Evolutionary conservation across 345 rosid genomes (phyloP).

Genomic region (Noccaea bulbosa): DNA sequence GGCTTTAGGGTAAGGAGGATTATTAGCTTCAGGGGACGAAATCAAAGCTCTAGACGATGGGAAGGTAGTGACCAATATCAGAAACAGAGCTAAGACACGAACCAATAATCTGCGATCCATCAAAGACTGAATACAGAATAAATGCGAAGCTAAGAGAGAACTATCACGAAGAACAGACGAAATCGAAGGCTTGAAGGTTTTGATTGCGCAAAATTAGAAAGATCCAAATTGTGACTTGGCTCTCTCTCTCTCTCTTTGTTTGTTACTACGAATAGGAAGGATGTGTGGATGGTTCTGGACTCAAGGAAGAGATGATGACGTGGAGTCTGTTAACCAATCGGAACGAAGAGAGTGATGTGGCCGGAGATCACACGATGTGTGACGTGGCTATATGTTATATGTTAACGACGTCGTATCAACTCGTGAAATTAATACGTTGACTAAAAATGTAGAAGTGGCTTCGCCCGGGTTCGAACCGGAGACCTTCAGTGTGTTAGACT

Average conservation of each 20-base stretch:
- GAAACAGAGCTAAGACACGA: slow-evolving; percentile 37
- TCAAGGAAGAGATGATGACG: slow-evolving; percentile 49
- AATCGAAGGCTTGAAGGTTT: not conserved
- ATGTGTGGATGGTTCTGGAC: slow-evolving; percentile 29
- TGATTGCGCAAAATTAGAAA: slow-evolving; percentile 13
- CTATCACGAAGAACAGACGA: not conserved
- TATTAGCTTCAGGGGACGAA: slow-evolving; percentile 50
- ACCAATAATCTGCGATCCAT: slow-evolving; percentile 38
- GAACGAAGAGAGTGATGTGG: slow-evolving; percentile 49
- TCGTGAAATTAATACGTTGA: not conserved
- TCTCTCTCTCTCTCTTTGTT: not conserved
- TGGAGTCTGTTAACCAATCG: slow-evolving; percentile 52
- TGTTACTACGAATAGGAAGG: slow-evolving; percentile 21
- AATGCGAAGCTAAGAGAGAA: slow-evolving; percentile 12
- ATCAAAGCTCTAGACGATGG: slow-evolving; percentile 48
- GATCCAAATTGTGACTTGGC: not conserved
- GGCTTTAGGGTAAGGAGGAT: slow-evolving; percentile 65
- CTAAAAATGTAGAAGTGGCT: not conserved
- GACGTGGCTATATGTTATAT: slow-evolving; percentile 23
- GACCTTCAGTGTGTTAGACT: slow-evolving; percentile 99
- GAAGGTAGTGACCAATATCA: slow-evolving; percentile 46
- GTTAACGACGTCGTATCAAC: slow-evolving; percentile 26
- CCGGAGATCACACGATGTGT: not conserved
- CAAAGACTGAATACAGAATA: slow-evolving; percentile 5
- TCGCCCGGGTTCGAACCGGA: slow-evolving; percentile 95